Base-by-base conservation (phyloP, 345 rosid genomes). In the Acer saccharum region DNA sequence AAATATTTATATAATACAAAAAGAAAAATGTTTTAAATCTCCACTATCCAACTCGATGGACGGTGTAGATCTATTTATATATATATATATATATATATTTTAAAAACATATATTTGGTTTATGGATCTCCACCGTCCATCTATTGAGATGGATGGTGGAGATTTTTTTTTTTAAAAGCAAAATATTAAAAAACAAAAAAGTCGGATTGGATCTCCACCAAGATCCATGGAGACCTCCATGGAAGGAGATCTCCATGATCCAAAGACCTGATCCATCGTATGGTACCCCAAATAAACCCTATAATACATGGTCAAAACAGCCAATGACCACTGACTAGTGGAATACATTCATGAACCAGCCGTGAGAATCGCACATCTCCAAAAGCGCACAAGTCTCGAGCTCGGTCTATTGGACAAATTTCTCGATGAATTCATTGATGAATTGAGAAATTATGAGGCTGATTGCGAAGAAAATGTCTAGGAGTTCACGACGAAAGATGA, bases 251-350 rank as follows among this genome's bases (percentile, higher is more conserved):
- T 27, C 29, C 29, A 27, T 27, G 29, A 27, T 27, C 99, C 95
- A 25, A 92, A 91, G 4, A 94, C 98, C 88, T 94, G 99, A 27
- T 90, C 88, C 46, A 91, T 88, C 21, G 95, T 87, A 55, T 96
- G 99, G 69, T 96, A 96, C 6, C 98, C 99, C 80, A 96, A 78
- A 77, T 94, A 96, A 10, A 94, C 99, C 88, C 98, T 93, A 2
- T 98, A 96, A 61, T 80, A 88, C 98, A 96, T 87, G 0, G 99
- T 96, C 79, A 92, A 80, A 50, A 87, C 43, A 23, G 94, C 98
- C 81, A 89, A 11, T 12, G 79, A 76, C 99, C 99, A 94, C 2
- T 27, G 29, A 27, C 29, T 27, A 2, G 23, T 89, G 82, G 54
- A 94, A 32, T 2, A 82, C 66, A 73, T 74, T 81, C 69, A 83